These are phyloP conservation scores for Eimeria acervulina DNA, from an alignment of 169 alveolate species.

Conservation along the genomic window DNA sequence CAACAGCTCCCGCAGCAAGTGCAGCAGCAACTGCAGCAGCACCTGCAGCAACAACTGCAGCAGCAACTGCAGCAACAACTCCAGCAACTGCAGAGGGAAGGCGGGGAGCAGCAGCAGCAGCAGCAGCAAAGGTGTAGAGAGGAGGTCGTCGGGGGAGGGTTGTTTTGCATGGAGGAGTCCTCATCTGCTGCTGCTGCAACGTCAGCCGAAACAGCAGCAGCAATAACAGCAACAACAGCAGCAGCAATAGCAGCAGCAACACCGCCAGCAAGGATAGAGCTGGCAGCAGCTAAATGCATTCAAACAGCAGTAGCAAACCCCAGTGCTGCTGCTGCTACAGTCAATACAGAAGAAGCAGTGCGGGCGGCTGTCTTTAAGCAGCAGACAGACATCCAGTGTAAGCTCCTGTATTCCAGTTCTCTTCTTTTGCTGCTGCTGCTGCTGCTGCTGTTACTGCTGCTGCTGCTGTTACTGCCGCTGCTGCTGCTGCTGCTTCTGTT, in stretches of 20 bases:
- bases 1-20: background rate
- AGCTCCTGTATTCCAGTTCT: background rate
- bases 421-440: background rate
- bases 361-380: background rate
- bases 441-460: background rate
- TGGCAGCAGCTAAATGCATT: background rate
- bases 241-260: slow-evolving; percentile 30
- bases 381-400: slow-evolving; percentile 17
- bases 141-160: background rate
- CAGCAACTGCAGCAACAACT: background rate
- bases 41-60: slow-evolving; percentile 1
- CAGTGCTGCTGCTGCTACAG: background rate
- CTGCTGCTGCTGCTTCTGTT: slow-evolving; percentile 30
- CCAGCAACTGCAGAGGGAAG: background rate
- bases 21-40: background rate
- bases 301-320: background rate
- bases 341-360: background rate
- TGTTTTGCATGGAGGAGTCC: background rate
- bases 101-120: background rate
- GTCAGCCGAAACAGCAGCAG: background rate
- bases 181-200: background rate
- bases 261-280: background rate
- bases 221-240: background rate
- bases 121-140: background rate
- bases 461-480: background rate